These are phyloP conservation scores for Amanita inopinata DNA, from an alignment of 768 basidiomycete species.

Conservation along the genomic window DNA sequence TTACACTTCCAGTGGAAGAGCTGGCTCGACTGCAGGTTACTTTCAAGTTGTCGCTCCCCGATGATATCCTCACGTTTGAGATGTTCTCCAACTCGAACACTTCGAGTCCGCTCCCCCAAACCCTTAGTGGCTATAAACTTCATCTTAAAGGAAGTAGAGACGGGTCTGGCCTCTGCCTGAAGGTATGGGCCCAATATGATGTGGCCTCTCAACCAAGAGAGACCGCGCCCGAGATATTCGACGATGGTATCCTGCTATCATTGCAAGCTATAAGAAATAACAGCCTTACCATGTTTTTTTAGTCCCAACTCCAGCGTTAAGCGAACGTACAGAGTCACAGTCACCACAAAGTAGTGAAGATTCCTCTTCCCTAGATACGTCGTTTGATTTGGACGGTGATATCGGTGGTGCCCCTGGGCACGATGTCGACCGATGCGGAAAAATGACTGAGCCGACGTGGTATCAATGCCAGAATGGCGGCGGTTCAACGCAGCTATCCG, in stretches of 20 bases:
- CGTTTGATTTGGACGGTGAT: not conserved
- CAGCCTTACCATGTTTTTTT: no score
- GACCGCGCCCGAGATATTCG: not conserved
- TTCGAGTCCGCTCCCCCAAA: not conserved
- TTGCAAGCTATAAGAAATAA: no score
- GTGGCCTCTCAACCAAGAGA: not conserved
- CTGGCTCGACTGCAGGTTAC: conserved; percentile 6
- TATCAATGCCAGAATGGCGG: not conserved
- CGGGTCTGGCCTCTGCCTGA: conserved; percentile 8
- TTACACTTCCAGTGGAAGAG: conserved; percentile 10
- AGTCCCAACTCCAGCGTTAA: not conserved
- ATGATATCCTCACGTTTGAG: conserved; percentile 9
- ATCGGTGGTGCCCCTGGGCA: not conserved
- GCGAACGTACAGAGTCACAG: not conserved
- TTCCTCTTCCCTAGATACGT: not conserved
- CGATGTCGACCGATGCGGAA: not conserved
- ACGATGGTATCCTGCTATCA: not conserved
- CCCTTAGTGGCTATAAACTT: conserved; percentile 7
- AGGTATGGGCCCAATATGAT: conserved; percentile 9
- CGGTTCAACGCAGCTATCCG: not conserved
- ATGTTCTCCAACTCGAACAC: conserved; percentile 6
- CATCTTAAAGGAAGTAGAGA: conserved; percentile 9
- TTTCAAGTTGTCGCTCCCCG: conserved; percentile 8
- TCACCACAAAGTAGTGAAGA: conserved; percentile 3
- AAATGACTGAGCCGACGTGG: not conserved